phyloP scores from a whole-genome alignment of 805 yeast species.

The Candida manassasensis region DNA sequence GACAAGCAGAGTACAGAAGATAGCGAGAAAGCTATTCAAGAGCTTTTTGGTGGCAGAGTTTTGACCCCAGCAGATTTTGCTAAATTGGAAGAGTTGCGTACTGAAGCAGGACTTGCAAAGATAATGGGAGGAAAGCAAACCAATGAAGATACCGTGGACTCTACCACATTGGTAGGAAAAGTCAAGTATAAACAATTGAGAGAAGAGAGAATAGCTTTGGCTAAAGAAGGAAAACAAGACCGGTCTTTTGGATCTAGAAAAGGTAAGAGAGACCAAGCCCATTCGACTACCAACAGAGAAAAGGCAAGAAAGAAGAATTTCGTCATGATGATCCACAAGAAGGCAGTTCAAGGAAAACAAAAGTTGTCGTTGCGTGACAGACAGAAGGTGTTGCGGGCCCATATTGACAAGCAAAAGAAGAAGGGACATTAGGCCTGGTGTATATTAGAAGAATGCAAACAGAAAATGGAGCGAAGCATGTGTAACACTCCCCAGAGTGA shows the following conservation, averaged over 20 bases:
- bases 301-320: conserved; percentile 98
- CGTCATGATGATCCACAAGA: conserved; percentile 97
- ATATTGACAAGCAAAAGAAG: conserved; percentile 86
- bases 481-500: no score
- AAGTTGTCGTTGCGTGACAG: conserved; percentile 86
- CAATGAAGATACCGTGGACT: conserved; percentile 85
- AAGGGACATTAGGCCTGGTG: conserved; percentile 60
- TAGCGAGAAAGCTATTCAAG: conserved; percentile 35
- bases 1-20: conserved; percentile 17
- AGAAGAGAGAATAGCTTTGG: conserved; percentile 86
- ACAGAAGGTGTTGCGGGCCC: conserved; percentile 82
- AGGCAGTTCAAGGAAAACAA: conserved; percentile 89
- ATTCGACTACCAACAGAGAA: conserved; percentile 91
- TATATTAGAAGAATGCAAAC: no score
- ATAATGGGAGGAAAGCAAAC: conserved; percentile 54
- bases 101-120: conserved; percentile 82
- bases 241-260: conserved; percentile 85
- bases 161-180: conserved; percentile 70
- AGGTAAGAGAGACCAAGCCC: conserved; percentile 71
- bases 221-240: conserved; percentile 88
- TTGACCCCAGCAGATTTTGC: conserved; percentile 98
- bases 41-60: conserved; percentile 67
- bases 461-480: no score
- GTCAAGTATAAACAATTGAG: conserved; percentile 77
- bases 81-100: conserved; percentile 80